These are phyloP conservation scores for Mycena alexandri DNA, from an alignment of 768 basidiomycete species.

Conservation along the genomic window DNA sequence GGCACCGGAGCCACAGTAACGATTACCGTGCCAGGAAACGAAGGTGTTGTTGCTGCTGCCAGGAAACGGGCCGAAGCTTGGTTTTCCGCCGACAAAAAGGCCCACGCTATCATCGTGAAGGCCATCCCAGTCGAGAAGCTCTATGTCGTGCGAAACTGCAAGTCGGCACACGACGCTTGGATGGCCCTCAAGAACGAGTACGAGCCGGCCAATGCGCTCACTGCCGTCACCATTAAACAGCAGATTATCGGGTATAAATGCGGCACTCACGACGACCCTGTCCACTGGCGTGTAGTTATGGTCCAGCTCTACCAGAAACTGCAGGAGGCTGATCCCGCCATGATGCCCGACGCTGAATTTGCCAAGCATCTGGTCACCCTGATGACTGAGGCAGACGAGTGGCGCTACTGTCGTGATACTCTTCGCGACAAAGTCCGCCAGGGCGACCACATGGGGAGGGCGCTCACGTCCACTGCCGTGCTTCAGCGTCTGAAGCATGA, in stretches of 20 bases:
- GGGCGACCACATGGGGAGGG: neutral
- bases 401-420: slow-evolving; percentile 25
- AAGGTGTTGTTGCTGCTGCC: slow-evolving; percentile 12
- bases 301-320: slow-evolving; percentile 28
- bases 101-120: slow-evolving; percentile 29
- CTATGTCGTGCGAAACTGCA: too few relatives aligned
- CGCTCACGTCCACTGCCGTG: slow-evolving; percentile 8
- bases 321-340: slow-evolving; percentile 22
- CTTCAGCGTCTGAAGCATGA: slow-evolving; percentile 13
- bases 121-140: slow-evolving; percentile 24
- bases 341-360: slow-evolving; percentile 33
- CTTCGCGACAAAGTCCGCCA: slow-evolving; percentile 20
- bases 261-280: slow-evolving; percentile 16
- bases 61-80: slow-evolving; percentile 28
- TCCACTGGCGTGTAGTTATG: slow-evolving; percentile 26
- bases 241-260: slow-evolving; percentile 18
- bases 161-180: slow-evolving; percentile 30
- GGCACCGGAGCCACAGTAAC: neutral
- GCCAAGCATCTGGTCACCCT: slow-evolving; percentile 30
- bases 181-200: slow-evolving; percentile 33
- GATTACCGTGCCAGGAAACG: slow-evolving; percentile 30
- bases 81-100: slow-evolving; percentile 31
- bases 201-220: slow-evolving; percentile 29
- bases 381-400: slow-evolving; percentile 19
- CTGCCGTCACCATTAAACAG: slow-evolving; percentile 22